These are phyloP conservation scores for Diaporthe sp. DNA, from an alignment of 2,329 filamentous ascomycete species.

Conservation along the genomic window DNA sequence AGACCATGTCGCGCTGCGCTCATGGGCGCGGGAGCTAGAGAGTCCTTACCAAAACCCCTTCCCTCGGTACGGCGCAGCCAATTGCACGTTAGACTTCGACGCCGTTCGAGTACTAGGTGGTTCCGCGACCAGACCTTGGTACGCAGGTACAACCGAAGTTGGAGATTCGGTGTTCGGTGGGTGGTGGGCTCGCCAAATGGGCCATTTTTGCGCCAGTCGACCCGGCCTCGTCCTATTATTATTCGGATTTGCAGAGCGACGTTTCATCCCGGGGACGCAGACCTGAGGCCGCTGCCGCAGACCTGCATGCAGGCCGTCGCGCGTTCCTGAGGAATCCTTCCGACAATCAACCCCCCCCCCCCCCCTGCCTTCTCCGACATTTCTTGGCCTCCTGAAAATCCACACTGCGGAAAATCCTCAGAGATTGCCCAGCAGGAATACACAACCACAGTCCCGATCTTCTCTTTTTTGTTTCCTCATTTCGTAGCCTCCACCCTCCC, in stretches of 20 bases:
- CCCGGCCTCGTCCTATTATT: constrained; percentile 25
- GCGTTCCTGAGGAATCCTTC: constrained; percentile 1
- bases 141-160: neutral
- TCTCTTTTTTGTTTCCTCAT: neutral
- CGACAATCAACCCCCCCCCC: neutral
- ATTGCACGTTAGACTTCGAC: neutral
- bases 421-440: neutral
- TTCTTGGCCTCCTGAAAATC: neutral
- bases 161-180: neutral
- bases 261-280: constrained; percentile 13
- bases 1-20: neutral
- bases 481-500: constrained; percentile 10
- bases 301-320: constrained; percentile 4
- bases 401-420: neutral
- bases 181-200: constrained; percentile 4
- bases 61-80: neutral
- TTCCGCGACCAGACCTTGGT: neutral
- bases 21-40: constrained; percentile 13
- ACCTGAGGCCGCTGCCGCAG: constrained; percentile 10
- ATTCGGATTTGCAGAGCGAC: neutral
- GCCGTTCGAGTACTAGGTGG: constrained; percentile 2
- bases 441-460: neutral
- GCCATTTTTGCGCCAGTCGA: constrained; percentile 2
- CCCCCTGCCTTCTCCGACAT: neutral
- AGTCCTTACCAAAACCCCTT: neutral